phyloP scores from a whole-genome alignment of 2,329 filamentous ascomycete species.

The Pseudogymnoascus sp. region DNA sequence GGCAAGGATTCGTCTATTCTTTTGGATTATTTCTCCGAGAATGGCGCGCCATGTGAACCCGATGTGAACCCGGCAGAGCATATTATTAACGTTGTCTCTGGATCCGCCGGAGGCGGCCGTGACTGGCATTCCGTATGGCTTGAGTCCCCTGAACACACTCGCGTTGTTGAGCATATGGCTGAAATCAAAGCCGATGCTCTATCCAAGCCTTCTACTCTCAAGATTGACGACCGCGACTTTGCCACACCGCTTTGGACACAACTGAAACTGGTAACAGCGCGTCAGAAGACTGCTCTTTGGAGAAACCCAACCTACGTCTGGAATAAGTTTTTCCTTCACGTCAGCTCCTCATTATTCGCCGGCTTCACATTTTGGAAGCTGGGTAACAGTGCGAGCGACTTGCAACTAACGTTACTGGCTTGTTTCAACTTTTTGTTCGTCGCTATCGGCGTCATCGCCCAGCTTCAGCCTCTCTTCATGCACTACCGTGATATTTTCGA shows the following conservation, averaged over 20 bases:
- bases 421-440: slow-evolving; percentile 58
- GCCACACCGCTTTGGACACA: slow-evolving; percentile 60
- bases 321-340: slow-evolving; percentile 43
- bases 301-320: slow-evolving; percentile 49
- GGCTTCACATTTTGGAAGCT: slow-evolving; percentile 56
- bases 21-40: slow-evolving; percentile 55
- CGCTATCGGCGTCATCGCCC: slow-evolving; percentile 48
- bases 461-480: slow-evolving; percentile 52
- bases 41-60: slow-evolving; percentile 44
- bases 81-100: slow-evolving; percentile 36
- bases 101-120: slow-evolving; percentile 35
- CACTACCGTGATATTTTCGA: slow-evolving; percentile 50
- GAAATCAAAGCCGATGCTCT: slow-evolving; percentile 49
- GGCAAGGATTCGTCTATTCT: slow-evolving; percentile 50
- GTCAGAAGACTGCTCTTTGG: slow-evolving; percentile 53
- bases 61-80: slow-evolving; percentile 45
- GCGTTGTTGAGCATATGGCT: slow-evolving; percentile 54
- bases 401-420: slow-evolving; percentile 49
- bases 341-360: slow-evolving; percentile 49
- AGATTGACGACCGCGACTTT: slow-evolving; percentile 58
- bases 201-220: slow-evolving; percentile 33
- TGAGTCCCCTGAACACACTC: slow-evolving; percentile 49
- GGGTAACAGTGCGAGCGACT: slow-evolving; percentile 40
- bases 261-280: slow-evolving; percentile 53
- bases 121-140: slow-evolving; percentile 69